Evolutionary conservation across 2,329 filamentous ascomycete species (phyloP), one percentile per base, ranked within the genome.

Genomic region (Trichoderma citrinoviride): DNA sequence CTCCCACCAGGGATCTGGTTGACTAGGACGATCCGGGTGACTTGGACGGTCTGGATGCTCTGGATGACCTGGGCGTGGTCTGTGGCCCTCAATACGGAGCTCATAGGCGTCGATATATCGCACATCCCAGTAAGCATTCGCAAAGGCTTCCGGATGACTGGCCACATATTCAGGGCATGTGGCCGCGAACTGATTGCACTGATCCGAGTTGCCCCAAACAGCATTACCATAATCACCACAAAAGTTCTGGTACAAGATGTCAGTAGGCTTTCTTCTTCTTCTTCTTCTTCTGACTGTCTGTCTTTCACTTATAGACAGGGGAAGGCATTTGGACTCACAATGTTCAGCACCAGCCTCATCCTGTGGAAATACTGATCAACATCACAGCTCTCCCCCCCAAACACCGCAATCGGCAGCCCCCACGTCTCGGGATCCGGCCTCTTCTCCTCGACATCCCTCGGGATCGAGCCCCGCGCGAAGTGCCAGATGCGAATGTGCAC

Each of bases 321-420:
- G 17, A 49, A 8, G 4, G 8, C 6, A 3, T 19, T 33, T 10
- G 14, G 21, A 71, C 75, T 71, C 55, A 82, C 81, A 49, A 87
- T 93, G 72, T 92, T 87, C 70, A 93, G 84, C 46, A 91, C 87
- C 64, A 96, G 85, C 68, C 85, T 86, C 81, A 93, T 84, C 58
- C 89, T 80, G 61, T 80, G 82, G 76, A 94, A 93, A 70, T 86
- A 83, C 0, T 77, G 75, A 66, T 87, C 80, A 65, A 92, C 86
- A 29, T 92, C 81, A 72, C 92, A 96, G 27, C 72, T 73, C 15
- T 74, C 71, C 2, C 81, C 83, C 1, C 90, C 90, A 19, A 94
- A 96, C 6, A 85, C 77, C 1, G 89, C 91, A 7, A 86, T 76
- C 0, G 92, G 91, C 1, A 79, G 78, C 0, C 88, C 89, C 92